phyloP scores from a whole-genome alignment of 2,329 filamentous ascomycete species.

The Colletotrichum endophyticum region DNA sequence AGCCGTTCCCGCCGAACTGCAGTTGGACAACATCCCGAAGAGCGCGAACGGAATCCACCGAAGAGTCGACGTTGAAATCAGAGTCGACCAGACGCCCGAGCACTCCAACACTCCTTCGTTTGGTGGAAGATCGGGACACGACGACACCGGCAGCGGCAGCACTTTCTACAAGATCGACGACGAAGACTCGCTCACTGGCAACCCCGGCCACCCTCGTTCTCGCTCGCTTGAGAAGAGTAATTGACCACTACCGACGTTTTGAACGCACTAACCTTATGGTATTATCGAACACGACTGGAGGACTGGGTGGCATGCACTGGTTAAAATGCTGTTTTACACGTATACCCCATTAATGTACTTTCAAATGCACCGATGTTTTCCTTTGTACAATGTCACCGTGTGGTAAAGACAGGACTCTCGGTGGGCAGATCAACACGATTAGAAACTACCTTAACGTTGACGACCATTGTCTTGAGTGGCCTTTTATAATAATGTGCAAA shows the following conservation, averaged over 20 bases:
- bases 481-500: background rate
- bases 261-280: background rate
- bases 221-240: background rate
- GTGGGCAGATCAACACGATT: background rate
- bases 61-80: slow-evolving; percentile 3
- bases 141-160: background rate
- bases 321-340: background rate
- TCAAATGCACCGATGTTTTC: background rate
- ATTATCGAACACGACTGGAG: background rate
- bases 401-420: background rate
- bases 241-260: background rate
- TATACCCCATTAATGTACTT: slow-evolving; percentile 6
- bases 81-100: background rate
- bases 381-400: background rate
- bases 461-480: background rate
- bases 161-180: slow-evolving; percentile 8
- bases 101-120: background rate
- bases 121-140: background rate
- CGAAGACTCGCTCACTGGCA: slow-evolving; percentile 2
- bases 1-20: background rate
- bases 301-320: background rate
- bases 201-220: background rate
- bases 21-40: background rate
- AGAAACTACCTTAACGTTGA: background rate
- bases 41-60: background rate